These are phyloP conservation scores for Neofusicoccum kwambonambiense DNA, from an alignment of 2,329 filamentous ascomycete genomes.

Conservation along the genomic window DNA sequence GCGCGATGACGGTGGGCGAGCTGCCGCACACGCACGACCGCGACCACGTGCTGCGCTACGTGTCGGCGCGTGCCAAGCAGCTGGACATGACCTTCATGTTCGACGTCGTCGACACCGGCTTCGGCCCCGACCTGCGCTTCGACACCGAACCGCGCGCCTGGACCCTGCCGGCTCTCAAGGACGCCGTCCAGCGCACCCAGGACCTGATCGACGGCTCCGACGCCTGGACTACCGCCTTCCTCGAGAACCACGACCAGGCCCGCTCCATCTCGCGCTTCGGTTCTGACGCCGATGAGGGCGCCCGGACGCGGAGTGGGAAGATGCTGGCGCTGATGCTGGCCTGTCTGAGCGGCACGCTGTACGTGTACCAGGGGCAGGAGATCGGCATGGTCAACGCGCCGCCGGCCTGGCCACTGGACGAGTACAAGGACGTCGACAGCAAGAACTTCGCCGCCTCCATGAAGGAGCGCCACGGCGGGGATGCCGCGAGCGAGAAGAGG, in stretches of 20 bases:
- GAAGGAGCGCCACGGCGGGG: conserved; percentile 22
- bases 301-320: conserved; percentile 41
- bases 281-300: conserved; percentile 16
- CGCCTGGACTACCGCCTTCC: conserved; percentile 58
- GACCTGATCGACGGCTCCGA: conserved; percentile 48
- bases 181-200: conserved; percentile 47
- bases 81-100: conserved; percentile 71
- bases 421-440: conserved; percentile 66
- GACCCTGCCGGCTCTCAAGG: conserved; percentile 44
- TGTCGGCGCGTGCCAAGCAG: conserved; percentile 58
- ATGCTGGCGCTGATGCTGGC: conserved; percentile 53
- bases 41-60: conserved; percentile 58
- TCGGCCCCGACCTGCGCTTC: background rate
- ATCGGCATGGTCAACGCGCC: conserved; percentile 61
- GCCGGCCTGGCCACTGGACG: conserved; percentile 47
- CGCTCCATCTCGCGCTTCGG: conserved; percentile 54
- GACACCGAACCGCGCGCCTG: conserved; percentile 26
- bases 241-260: conserved; percentile 64
- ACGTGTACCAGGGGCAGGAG: conserved; percentile 62
- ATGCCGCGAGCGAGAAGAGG: conserved; percentile 29
- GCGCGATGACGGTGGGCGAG: conserved; percentile 70
- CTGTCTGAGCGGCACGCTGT: conserved; percentile 54
- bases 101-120: conserved; percentile 56
- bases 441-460: conserved; percentile 37
- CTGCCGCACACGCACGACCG: conserved; percentile 62